Base-by-base conservation (phyloP, 2,329 filamentous ascomycete genomes). In the Fusarium miscanthi region DNA sequence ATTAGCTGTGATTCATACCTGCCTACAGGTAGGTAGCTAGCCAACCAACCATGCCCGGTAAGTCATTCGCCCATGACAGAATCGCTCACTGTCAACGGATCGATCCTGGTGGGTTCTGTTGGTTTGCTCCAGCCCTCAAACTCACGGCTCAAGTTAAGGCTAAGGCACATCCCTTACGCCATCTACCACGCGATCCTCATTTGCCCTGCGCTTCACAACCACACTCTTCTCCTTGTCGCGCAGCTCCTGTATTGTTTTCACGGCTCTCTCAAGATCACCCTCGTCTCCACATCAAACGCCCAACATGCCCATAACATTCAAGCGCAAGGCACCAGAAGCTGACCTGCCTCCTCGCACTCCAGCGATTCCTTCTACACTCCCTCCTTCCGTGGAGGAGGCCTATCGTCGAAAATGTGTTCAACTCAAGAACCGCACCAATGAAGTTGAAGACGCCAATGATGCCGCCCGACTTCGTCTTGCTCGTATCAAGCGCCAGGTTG, bases 341-440 rank as follows among this genome's bases (percentile, higher is more conserved):
- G 80, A 85, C 78, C 70, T 75, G 70, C 65, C 65, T 72, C 66
- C 70, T 76, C 67, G 60, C 13, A 82, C 81, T 73, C 75, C 78
- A 81, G 84, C 84, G 69, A 85, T 89, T 60, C 89, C 89, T 35
- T 89, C 90, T 21, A 83, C 89, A 43, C 86, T 92, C 8, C 94
- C 95, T 25, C 95, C 96, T 21, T 97, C 94, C 21, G 94, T 98
- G 71, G 95, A 99, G 83, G 92, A 95, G 81, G 95, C 95, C 56
- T 99, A 98, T 84, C 94, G 96, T 78, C 90, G 94, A 73, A 98
- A 99, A 89, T 98, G 95, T 82, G 94, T 98, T 80, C 93, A 97
- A 77, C 89, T 99, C 27, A 97, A 97, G 84, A 93, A 94, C 77
- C 93, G 96, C 69, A 93, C 96, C 72, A 93, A 91, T 80, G 95